Evolutionary conservation across 2,329 filamentous ascomycete species (phyloP), one percentile per base, ranked within the genome.

Genomic region (Dothideomycetidae sp.): DNA sequence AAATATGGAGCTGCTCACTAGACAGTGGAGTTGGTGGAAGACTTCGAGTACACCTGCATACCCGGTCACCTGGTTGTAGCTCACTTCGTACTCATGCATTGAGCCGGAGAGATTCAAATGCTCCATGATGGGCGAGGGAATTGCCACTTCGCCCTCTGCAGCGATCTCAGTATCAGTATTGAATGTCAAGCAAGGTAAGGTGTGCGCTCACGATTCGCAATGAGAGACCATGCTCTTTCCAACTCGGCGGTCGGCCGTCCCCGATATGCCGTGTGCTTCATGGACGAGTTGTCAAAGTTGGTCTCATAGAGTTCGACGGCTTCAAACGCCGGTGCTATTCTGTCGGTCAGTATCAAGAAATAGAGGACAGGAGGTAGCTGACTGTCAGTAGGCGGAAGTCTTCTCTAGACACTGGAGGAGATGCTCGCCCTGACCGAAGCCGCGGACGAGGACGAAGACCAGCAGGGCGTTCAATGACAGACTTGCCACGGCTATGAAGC

Each of bases 21-120:
- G 37, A 19, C 43, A 45, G 16, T 45, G 43, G 7, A 45, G 29
- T 21, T 45, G 41, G 19, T 45, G 43, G 29, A 43, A 43, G 18
- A 45, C 43, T 7, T 42, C 43, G 4, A 45, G 28, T 10, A 39
- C 17, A 10, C 36, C 37, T 11, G 32, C 17, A 23, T 44, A 44
- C 5, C 42, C 36, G 16, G 11, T 35, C 21, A 10, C 12, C n/a
- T 19, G 30, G 29, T 12, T 29, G 12, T n/a, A 19, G 18, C 28
- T 26, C 29, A 28, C 15, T 31, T n/a, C 17, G 21, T 15, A 16
- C 34, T 28, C 29, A 15, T 21, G 21, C 21, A 17, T 36, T 36
- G 19, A 28, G 13, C 4, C 19, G 21, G 13, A 26, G 28, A 5
- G 29, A 16, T n/a, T n/a, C 10, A 37, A 29, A 15, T 36, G 31